phyloP scores from a whole-genome alignment of 2,329 filamentous ascomycete species.

The Phoma sp. region DNA sequence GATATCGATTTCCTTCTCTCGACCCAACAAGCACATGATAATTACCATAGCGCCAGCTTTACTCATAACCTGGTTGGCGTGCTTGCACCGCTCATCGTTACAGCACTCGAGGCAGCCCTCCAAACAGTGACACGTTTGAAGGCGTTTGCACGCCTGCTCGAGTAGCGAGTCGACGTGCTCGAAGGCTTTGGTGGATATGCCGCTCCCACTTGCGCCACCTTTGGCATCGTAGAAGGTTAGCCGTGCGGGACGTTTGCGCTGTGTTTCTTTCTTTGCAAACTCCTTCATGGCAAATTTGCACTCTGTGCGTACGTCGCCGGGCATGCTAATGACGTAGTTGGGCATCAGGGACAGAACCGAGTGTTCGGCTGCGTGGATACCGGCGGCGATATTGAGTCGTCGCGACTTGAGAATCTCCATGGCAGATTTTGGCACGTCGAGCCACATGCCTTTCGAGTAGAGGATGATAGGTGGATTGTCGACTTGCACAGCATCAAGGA shows the following conservation, averaged over 20 bases:
- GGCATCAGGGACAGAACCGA: conserved; percentile 86
- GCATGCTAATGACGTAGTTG: conserved; percentile 87
- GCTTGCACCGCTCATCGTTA: conserved; percentile 81
- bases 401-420: conserved; percentile 78
- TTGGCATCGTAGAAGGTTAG: conserved; percentile 96
- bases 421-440: conserved; percentile 82
- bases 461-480: conserved; percentile 91
- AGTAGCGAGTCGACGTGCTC: conserved; percentile 87
- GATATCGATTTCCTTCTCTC: conserved; percentile 79
- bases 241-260: conserved; percentile 82
- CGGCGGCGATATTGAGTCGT: conserved; percentile 81
- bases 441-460: conserved; percentile 90
- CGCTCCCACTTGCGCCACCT: conserved; percentile 81
- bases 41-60: conserved; percentile 88
- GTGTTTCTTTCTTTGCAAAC: conserved; percentile 73
- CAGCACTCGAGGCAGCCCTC: conserved; percentile 92
- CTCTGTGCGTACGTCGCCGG: conserved; percentile 91
- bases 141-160: conserved; percentile 74
- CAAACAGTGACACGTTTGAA: conserved; percentile 77
- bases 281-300: conserved; percentile 92
- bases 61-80: conserved; percentile 90
- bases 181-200: conserved; percentile 91
- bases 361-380: conserved; percentile 95
- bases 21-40: conserved; percentile 75
- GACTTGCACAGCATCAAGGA: conserved; percentile 90